Evolutionary conservation across 805 yeast species (phyloP), one percentile per base, ranked within the genome.

Genomic region (Saccharomycopsis vini): DNA sequence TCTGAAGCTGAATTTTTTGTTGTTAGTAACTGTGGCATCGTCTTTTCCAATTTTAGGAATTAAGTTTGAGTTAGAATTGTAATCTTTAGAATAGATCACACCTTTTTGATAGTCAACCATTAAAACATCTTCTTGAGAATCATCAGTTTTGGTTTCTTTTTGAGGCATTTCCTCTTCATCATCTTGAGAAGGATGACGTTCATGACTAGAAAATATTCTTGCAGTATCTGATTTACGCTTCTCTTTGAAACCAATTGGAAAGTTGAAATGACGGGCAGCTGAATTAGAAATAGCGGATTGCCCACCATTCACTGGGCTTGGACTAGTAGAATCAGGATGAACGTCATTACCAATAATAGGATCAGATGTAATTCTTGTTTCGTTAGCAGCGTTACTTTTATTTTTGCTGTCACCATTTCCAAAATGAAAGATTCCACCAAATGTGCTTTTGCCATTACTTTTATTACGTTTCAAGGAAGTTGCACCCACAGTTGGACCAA

Each of bases 41-140:
- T 12, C 29, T 31, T 41, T 41, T 13, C 37, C 22, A 15, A 44
- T 29, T 22, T 42, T 41, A 6, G 50, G 50, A 23, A 39, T 43
- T 18, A 46, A 36, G 26, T 46, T 46, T 4, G 21, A 16, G 9
- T 40, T 34, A 32, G 39, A 26, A 33, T 44, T 43, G 31, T 46
- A 46, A n/a, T 46, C 50, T 32, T 40, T 46, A 5, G 37, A 30
- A 22, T 46, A 46, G 20, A 46, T 46, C 34, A 46, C 50, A 5
- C 50, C 50, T 10, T 19, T 20, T 13, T 29, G 39, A 33, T 46
- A 42, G 29, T 46, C 50, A 9, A 46, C 50, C 50, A 46, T 46
- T n/a, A 46, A 38, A 10, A 46, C 50, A 21, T 46, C 50, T 22
- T 38, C 32, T n/a, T 7, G 33, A 20, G 44, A 36, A 26, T 39